Conservation (phyloP, 2,329 filamentous ascomycete species). For the Stylonectria norvegica region DNA sequence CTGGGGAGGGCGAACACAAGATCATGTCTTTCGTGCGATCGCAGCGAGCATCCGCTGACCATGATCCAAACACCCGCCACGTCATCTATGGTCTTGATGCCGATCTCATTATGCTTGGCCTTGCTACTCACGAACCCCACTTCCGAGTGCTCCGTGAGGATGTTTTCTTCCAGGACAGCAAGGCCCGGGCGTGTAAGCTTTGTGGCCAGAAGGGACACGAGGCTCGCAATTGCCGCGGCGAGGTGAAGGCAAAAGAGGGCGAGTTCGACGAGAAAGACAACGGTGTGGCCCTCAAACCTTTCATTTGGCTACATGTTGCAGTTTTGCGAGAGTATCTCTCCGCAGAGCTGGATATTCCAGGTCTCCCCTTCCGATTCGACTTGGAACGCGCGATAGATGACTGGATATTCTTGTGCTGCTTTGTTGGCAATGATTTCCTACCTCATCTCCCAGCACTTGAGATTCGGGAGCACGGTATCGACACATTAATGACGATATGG, state of each 20-base stretch:
- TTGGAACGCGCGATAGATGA: slow-evolving; percentile 92
- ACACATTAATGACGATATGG: slow-evolving; percentile 96
- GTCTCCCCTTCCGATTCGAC: slow-evolving; percentile 84
- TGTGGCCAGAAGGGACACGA: slow-evolving; percentile 93
- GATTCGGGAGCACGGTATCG: slow-evolving; percentile 95
- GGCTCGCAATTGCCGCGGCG: slow-evolving; percentile 77
- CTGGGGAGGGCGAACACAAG: slow-evolving; percentile 97
- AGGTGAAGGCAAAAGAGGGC: slow-evolving; percentile 71
- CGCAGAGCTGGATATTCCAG: slow-evolving; percentile 79
- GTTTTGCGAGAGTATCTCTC: slow-evolving; percentile 90
- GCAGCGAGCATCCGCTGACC: slow-evolving; percentile 82
- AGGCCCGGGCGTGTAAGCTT: slow-evolving; percentile 75
- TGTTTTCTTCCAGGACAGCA: slow-evolving; percentile 88
- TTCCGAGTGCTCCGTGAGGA: slow-evolving; percentile 96
- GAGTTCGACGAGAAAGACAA: slow-evolving; percentile 81
- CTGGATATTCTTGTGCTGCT: slow-evolving; percentile 99
- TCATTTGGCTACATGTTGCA: slow-evolving; percentile 96
- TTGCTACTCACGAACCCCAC: slow-evolving; percentile 95
- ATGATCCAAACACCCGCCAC: slow-evolving; percentile 94
- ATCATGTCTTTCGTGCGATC: slow-evolving; percentile 98
- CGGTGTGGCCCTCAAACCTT: slow-evolving; percentile 72
- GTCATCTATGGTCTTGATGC: slow-evolving; percentile 98
- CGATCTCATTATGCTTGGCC: slow-evolving; percentile 96
- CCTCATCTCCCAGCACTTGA: slow-evolving; percentile 96
- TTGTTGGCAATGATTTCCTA: slow-evolving; percentile 97